Evolutionary conservation across 768 basidiomycete genomes (phyloP), one percentile per base, ranked within the genome.

Genomic region (Naganishia friedmannii): DNA sequence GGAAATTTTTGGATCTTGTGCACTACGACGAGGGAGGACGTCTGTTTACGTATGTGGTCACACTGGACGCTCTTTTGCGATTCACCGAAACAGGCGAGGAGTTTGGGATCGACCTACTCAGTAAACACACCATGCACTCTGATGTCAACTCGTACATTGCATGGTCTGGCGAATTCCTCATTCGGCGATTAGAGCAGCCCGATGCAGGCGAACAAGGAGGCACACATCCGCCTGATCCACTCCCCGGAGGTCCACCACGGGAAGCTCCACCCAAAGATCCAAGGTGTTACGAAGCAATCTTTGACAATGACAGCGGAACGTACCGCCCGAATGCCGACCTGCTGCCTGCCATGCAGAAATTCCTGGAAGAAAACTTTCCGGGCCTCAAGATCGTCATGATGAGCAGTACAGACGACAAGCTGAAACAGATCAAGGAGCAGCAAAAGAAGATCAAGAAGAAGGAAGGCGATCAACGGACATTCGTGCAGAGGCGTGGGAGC

Each of bases 31-130:
- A 82, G 53, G 82, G 82, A 37, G 83, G 80, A 6, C 74, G 83
- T 55, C 77, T 92, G 28, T 93, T 92, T 82, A 92, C 92, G 46
- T 93, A 92, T 82, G 85, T 92, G 78, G 88, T 93, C 77, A 86
- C 88, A 3, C 82, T 86, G 6, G 87, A 88, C 66, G 90, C 90
- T 71, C 85, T 89, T 10, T 84, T 91, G 73, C 86, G 91, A 26
- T 92, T 92, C 81, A 91, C 90, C 31, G 91, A 92, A 79, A 93
- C 91, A 3, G 90, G 90, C 19, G 90, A 90, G 13, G 88, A 89
- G 39, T 92, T 92, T 82, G 90, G 91, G 75, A 89, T 91, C 71
- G 89, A 92, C 80, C 89, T 92, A 77, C 89, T 88, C 53, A 89
- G 88, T 31, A 93, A 93, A 81, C 92, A 93, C 76, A 91, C 90